Evolutionary conservation across 345 rosid genomes (phyloP).

Genomic region (Litchi chinensis): DNA sequence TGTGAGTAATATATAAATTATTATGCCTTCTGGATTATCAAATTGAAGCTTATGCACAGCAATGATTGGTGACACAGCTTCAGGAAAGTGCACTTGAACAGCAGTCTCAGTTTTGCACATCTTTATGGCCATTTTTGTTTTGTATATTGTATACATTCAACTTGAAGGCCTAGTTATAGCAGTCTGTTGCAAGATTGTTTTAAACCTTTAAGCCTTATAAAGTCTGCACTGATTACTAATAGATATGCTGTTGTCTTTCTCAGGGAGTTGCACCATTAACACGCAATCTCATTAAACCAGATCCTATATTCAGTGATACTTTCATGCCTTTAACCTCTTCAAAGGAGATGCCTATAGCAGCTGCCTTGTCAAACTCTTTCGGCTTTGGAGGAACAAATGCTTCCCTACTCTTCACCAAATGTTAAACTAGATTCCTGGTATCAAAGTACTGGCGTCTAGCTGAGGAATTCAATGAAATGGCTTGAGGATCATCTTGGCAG

Average conservation of each 20-base stretch:
- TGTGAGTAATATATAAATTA: conserved; percentile 41
- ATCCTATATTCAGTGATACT: conserved; percentile 60
- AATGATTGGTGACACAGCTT: not conserved
- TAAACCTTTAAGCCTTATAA: not conserved
- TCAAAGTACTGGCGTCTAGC: not conserved
- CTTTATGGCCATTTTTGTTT: not conserved
- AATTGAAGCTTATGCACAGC: not conserved
- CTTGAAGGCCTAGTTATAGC: not conserved
- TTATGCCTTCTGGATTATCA: not conserved
- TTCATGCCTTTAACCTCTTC: conserved; percentile 75
- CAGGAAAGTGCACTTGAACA: not conserved
- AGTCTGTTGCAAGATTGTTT: not conserved
- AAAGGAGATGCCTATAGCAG: conserved; percentile 63
- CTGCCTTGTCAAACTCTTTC: conserved; percentile 86
- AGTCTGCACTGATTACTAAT: conserved; percentile 6
- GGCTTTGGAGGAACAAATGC: conserved; percentile 98
- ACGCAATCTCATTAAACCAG: conserved; percentile 72
- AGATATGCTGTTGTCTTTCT: conserved; percentile 19
- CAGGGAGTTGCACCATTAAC: conserved; percentile 94
- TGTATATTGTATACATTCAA: not conserved
- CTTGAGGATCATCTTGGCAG: not conserved
- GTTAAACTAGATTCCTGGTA: not conserved
- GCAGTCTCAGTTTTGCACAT: not conserved
- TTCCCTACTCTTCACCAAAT: conserved; percentile 55
- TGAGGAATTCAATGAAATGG: not conserved